Percentiles rank a stretch among this genome's conserved stretches.
Evolutionary conservation across 2,329 filamentous ascomycete species (phyloP).

Genomic region (Curvularia spicifera): DNA sequence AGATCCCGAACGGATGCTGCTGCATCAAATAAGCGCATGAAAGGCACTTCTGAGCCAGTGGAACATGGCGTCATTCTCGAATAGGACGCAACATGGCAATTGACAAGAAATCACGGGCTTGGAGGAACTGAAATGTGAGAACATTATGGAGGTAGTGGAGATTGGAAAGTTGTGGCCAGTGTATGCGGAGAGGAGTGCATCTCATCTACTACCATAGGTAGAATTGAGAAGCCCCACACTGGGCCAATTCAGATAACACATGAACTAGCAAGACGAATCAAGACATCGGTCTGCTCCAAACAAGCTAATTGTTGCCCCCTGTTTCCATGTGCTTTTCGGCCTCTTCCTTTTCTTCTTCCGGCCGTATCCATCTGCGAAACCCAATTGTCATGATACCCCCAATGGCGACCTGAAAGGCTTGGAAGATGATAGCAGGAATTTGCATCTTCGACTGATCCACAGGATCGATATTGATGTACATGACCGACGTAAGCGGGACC

Average conservation of each 20-base stretch:
- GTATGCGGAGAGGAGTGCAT: neutral
- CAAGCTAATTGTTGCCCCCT: constrained; percentile 8
- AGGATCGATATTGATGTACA: constrained; percentile 66
- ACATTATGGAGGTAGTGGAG: neutral
- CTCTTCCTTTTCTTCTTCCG: constrained; percentile 59
- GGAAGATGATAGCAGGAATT: constrained; percentile 67
- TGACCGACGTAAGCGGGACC: constrained; percentile 70
- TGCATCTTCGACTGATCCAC: constrained; percentile 65
- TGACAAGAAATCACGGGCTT: neutral
- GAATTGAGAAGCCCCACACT: neutral
- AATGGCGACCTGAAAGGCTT: constrained; percentile 53
- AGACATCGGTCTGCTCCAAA: neutral
- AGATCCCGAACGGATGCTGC: constrained; percentile 43
- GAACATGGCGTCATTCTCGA: neutral
- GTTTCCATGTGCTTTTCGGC: constrained; percentile 29
- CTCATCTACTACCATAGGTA: neutral
- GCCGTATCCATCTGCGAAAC: constrained; percentile 56
- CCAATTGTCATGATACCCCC: constrained; percentile 52
- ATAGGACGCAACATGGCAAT: neutral
- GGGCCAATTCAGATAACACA: neutral
- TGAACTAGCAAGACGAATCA: neutral
- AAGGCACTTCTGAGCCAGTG: neutral
- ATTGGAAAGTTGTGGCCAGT: neutral
- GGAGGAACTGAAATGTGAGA: neutral
- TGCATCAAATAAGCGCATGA: constrained; percentile 17